Percentiles rank a stretch among this genome's conserved stretches.
These are phyloP conservation scores for Suhomyces sp. DNA, from an alignment of 805 yeast genomes.

Conservation along the genomic window DNA sequence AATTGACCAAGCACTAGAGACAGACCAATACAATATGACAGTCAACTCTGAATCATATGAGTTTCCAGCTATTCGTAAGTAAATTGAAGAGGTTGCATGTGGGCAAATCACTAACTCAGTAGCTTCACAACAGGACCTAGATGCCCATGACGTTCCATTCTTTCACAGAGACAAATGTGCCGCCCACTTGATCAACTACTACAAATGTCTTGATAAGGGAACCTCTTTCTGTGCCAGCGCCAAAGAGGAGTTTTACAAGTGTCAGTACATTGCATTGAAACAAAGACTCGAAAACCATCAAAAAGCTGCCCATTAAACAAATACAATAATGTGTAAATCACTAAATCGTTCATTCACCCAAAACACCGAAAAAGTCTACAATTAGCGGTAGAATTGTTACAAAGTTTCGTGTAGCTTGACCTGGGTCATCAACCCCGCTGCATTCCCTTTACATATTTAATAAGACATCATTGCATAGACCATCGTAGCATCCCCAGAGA, in stretches of 20 bases:
- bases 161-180: constrained; percentile 46
- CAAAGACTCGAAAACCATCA: constrained; percentile 30
- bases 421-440: not conserved
- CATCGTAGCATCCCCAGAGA: not conserved
- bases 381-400: not conserved
- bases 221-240: constrained; percentile 37
- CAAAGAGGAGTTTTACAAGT: constrained; percentile 44
- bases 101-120: constrained; percentile 6
- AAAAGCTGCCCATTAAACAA: constrained; percentile 1
- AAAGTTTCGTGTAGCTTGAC: not conserved
- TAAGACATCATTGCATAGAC: not conserved
- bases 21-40: constrained; percentile 7
- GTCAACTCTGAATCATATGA: constrained; percentile 12
- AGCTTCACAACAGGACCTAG: constrained; percentile 33
- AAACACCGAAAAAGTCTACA: not conserved
- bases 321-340: not conserved
- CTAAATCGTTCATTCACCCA: not conserved
- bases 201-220: constrained; percentile 44
- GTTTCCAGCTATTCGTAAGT: constrained; percentile 16
- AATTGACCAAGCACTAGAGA: not conserved
- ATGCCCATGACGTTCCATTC: constrained; percentile 41
- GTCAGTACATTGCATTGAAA: constrained; percentile 42
- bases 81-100: not conserved
- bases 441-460: not conserved
- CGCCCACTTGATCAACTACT: constrained; percentile 40